These are phyloP conservation scores for Vaccinium myrtillus DNA, from an alignment of 148 eudicot genomes.

Conservation along the genomic window DNA sequence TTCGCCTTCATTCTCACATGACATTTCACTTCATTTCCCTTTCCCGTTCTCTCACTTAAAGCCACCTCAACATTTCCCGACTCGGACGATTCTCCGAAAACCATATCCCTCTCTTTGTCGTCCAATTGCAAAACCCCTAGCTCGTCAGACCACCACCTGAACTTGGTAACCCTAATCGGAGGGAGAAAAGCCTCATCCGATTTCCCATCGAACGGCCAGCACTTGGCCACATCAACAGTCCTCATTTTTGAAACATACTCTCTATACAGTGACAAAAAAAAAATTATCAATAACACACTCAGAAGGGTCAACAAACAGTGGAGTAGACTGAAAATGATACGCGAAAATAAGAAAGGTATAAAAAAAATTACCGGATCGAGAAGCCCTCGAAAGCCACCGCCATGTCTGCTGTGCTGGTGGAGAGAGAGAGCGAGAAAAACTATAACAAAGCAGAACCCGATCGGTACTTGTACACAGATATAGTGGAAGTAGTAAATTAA, in stretches of 20 bases:
- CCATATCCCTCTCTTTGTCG: not conserved
- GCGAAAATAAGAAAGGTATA: not conserved
- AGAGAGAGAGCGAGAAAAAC: slow-evolving; percentile 5
- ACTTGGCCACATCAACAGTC: slow-evolving; percentile 28
- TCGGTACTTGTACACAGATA: not conserved
- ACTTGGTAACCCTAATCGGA: slow-evolving; percentile 38
- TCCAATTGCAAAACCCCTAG: slow-evolving; percentile 10
- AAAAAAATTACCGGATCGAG: slow-evolving; percentile 37
- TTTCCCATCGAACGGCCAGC: slow-evolving; percentile 40
- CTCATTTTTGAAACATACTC: slow-evolving; percentile 39
- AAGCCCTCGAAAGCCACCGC: slow-evolving; percentile 28
- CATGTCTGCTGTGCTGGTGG: slow-evolving; percentile 11
- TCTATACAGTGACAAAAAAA: slow-evolving; percentile 9
- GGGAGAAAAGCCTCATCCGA: slow-evolving; percentile 25
- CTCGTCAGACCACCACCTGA: slow-evolving; percentile 32
- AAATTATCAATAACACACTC: not conserved
- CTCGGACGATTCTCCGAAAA: slow-evolving; percentile 8
- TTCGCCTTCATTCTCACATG: slow-evolving; percentile 12
- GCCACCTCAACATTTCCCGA: not conserved
- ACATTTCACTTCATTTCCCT: not conserved
- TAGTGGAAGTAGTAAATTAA: not conserved
- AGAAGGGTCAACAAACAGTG: not conserved
- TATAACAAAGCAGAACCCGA: not conserved
- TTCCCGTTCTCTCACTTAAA: not conserved
- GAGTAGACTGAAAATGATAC: not conserved